These are phyloP conservation scores for Colletotrichum lindemuthianum DNA, from an alignment of 2,329 filamentous ascomycete genomes.

Conservation along the genomic window DNA sequence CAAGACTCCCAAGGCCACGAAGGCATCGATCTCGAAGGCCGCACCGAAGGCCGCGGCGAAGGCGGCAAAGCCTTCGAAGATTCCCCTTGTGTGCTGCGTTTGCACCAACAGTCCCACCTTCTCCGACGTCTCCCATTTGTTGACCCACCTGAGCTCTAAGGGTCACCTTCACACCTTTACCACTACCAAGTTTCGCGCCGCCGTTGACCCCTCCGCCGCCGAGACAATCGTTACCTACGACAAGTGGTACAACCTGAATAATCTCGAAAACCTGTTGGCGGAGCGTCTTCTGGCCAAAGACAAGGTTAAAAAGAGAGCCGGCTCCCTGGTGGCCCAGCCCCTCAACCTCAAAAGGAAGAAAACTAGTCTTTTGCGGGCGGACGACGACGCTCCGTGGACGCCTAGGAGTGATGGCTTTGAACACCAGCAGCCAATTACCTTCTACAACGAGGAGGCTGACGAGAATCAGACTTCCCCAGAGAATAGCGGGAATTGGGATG, in stretches of 20 bases:
- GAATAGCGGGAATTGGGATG: conserved; percentile 1
- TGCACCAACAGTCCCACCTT: conserved; percentile 84
- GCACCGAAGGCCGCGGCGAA: neutral
- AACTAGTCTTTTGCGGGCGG: neutral
- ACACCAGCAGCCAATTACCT: conserved; percentile 30
- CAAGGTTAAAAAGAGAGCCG: conserved; percentile 61
- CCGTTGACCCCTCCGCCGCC: conserved; percentile 73
- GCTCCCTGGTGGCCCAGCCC: too few species aligned
- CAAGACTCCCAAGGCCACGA: conserved; percentile 7
- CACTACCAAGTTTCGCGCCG: conserved; percentile 78
- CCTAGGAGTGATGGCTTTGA: conserved; percentile 11
- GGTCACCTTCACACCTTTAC: conserved; percentile 89
- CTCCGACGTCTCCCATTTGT: conserved; percentile 89
- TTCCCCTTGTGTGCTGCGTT: conserved; percentile 82
- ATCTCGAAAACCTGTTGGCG: conserved; percentile 77
- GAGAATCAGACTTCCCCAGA: conserved; percentile 12
- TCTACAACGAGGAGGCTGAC: conserved; percentile 13
- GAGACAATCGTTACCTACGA: conserved; percentile 75
- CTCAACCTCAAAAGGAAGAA: conserved; percentile 25
- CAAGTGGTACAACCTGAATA: conserved; percentile 78
- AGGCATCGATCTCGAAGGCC: conserved; percentile 3
- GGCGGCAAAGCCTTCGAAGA: neutral
- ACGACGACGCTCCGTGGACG: conserved; percentile 11
- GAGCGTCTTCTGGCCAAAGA: conserved; percentile 83
- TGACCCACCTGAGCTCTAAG: conserved; percentile 93